phyloP scores from a whole-genome alignment of 2,329 filamentous ascomycete species.

The Lecanicillium sp. region DNA sequence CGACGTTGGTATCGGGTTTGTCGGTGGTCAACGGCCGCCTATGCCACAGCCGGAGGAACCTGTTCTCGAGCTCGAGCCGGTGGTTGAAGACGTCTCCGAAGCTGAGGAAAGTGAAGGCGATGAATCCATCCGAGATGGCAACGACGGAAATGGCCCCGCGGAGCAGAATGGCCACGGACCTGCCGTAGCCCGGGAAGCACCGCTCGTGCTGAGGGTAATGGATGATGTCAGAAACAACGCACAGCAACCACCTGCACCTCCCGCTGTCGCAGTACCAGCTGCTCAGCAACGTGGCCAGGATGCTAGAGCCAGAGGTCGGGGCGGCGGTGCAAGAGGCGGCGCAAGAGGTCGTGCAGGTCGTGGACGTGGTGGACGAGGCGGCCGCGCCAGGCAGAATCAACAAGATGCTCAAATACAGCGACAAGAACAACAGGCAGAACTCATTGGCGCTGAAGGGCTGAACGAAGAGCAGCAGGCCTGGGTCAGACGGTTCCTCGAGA shows the following conservation, averaged over 20 bases:
- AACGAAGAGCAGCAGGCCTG: conserved; percentile 42
- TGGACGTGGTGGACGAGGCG: conserved; percentile 21
- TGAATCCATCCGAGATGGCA: conserved; percentile 10
- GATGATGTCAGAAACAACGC: conserved; percentile 22
- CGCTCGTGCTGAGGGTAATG: conserved; percentile 47
- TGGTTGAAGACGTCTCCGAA: conserved; percentile 26
- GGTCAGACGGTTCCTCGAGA: conserved; percentile 46
- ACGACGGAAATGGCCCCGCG: not conserved
- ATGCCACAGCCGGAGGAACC: conserved; percentile 11
- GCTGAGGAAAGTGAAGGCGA: conserved; percentile 18
- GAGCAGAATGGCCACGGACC: conserved; percentile 8
- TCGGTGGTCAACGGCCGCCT: conserved; percentile 24
- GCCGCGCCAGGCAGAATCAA: conserved; percentile 13
- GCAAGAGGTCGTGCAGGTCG: conserved; percentile 16
- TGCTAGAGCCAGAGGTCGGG: conserved; percentile 7
- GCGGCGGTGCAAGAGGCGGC: conserved; percentile 15
- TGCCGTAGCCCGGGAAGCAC: conserved; percentile 46
- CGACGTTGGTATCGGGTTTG: conserved; percentile 38
- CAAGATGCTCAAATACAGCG: conserved; percentile 9
- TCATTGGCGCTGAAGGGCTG: conserved; percentile 28
- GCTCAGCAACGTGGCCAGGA: conserved; percentile 9
- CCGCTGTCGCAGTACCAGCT: conserved; percentile 14
- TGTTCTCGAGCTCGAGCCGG: conserved; percentile 12
- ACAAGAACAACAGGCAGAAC: conserved; percentile 1
- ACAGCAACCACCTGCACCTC: conserved; percentile 1